These are phyloP conservation scores for Fusarium brachygibbosum DNA, from an alignment of 2,329 filamentous ascomycete genomes.

Conservation along the genomic window DNA sequence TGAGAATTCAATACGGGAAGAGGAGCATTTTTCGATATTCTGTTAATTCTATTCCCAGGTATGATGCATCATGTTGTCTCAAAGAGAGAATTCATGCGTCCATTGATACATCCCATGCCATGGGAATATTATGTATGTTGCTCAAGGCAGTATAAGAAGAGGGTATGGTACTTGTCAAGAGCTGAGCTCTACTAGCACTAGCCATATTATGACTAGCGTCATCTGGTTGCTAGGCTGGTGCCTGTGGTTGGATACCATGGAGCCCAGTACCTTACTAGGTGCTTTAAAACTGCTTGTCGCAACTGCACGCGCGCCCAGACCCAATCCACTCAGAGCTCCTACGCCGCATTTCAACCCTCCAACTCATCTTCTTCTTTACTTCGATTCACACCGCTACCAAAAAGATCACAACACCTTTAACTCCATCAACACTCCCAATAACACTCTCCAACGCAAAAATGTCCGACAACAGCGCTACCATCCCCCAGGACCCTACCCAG, in stretches of 20 bases:
- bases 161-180: not conserved
- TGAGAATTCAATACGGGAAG: not conserved
- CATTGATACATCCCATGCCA: not conserved
- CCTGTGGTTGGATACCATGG: conserved; percentile 3
- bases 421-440: conserved; percentile 2
- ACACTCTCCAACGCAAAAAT: conserved; percentile 52
- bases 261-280: not conserved
- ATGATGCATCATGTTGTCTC: not conserved
- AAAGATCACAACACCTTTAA: conserved; percentile 15
- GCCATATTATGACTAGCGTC: not conserved
- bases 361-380: conserved; percentile 29
- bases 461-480: conserved; percentile 65
- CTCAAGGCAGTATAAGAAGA: not conserved
- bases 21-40: not conserved
- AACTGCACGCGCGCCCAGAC: conserved; percentile 3
- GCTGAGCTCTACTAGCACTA: not conserved
- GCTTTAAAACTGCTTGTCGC: conserved; percentile 8
- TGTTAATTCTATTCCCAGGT: not conserved
- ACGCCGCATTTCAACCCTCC: conserved; percentile 45
- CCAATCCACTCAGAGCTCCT: conserved; percentile 46
- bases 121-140: not conserved
- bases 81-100: not conserved
- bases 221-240: conserved; percentile 5
- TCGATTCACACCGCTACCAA: conserved; percentile 27
- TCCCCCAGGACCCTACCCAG: conserved; percentile 60